Base-by-base conservation (phyloP, 1,139 yeast species). In the Suhomyces bokatorum region DNA sequence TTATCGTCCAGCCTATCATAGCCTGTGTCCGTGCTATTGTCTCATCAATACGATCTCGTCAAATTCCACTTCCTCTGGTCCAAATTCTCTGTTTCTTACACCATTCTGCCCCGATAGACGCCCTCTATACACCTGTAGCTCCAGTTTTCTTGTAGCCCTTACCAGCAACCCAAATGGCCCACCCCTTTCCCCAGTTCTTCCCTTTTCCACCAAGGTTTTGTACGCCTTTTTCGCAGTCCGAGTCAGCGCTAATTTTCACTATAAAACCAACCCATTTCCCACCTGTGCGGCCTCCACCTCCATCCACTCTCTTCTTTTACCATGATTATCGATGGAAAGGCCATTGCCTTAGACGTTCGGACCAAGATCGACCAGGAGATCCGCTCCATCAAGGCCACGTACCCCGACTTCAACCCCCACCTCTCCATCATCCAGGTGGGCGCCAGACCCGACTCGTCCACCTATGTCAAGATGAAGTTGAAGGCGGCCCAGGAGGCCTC, bases 381-480 rank as follows among this genome's bases (percentile, higher is more conserved):
- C 61, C 57, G 63, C 27, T 66, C 68, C 45, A 64, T 82, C 53
- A 85, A 85, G 64, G 56, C 71, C 22, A 67, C 71, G 46, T 78
- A 81, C 60, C 73, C 81, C 17, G 76, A 74, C 45, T 91, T 90
- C 71, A 73, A 77, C 55, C 97, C 99, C 31, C 77, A 80, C 44
- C 74, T 93, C 63, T 77, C 88, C 43, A 91, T 93, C 55, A 77
- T 93, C 54, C 99, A 93, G 70, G 95, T 93, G 24, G 98, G 98
- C 39, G 76, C 73, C 40, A 78, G 98, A 60, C 91, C 88, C 32
- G 99, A 93, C 64, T 89, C 97, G 11, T 77, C 88, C 40, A 87
- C 97, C n/a, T 93, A 93, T 67, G 97, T 93, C 46, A 82, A 85
- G 55, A 91, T 93, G 96, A 93, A 93, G 73, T 74, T 88, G 55